A percentile compares a stretch with the other conserved stretches of the same genome.
Evolutionary conservation across 441 rosid species (phyloP).

Genomic region (Hura crepitans): DNA sequence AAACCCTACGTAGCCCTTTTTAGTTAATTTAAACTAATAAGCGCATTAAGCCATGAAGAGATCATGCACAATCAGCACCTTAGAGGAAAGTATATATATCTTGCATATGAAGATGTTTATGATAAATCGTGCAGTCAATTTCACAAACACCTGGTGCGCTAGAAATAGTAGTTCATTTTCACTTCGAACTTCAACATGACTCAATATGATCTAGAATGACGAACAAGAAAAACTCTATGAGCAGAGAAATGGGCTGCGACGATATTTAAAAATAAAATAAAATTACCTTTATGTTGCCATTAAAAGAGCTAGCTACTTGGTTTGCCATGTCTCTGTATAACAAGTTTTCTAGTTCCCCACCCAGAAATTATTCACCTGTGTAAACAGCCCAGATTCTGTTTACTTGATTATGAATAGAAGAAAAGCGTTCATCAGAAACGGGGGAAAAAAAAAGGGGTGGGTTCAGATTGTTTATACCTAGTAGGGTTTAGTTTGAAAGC

Average conservation of each 20-base stretch:
- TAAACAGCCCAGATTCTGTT: background rate
- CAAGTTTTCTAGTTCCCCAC: background rate
- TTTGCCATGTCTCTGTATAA: slow-evolving; percentile 44
- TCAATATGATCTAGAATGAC: background rate
- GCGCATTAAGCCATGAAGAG: background rate
- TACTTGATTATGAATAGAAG: background rate
- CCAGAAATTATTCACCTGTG: slow-evolving; percentile 17
- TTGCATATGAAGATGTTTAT: background rate
- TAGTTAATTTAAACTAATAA: background rate
- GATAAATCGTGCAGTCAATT: slow-evolving; percentile 19
- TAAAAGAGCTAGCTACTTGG: slow-evolving; percentile 59
- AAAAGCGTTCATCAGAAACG: no score
- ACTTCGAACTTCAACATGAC: background rate
- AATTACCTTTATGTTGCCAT: slow-evolving; percentile 82
- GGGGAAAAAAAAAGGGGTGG: no score
- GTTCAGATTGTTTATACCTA: background rate
- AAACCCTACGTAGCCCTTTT: background rate
- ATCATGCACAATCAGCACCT: background rate
- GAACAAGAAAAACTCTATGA: background rate
- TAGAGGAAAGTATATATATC: background rate
- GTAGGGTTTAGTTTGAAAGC: slow-evolving; percentile 14
- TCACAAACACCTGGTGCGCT: slow-evolving; percentile 35
- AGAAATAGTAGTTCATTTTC: background rate
- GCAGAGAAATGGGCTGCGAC: background rate
- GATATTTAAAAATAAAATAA: background rate